Percentiles rank a stretch among this genome's conserved stretches.
Evolutionary conservation across 352 stramenopile genomes (phyloP).

Genomic region (Phytophthora cactorum): DNA sequence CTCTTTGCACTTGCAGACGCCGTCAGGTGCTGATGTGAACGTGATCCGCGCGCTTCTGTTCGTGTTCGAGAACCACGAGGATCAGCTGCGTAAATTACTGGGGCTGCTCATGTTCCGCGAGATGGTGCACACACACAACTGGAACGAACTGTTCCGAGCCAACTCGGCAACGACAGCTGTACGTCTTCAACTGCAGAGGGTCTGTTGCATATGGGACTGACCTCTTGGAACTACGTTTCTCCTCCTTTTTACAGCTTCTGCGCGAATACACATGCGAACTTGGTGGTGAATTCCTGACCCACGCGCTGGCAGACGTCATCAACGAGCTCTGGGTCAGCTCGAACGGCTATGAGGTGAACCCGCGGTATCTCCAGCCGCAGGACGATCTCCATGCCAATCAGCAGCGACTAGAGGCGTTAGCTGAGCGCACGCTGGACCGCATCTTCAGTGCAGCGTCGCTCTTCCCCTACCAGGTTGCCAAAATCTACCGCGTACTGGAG

Average conservation of each 20-base stretch:
- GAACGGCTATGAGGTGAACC: slow-evolving; percentile 75
- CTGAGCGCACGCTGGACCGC: slow-evolving; percentile 51
- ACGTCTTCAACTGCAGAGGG: slow-evolving; percentile 26
- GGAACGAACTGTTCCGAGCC: slow-evolving; percentile 85
- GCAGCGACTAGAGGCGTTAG: slow-evolving; percentile 54
- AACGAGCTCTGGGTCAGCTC: slow-evolving; percentile 53
- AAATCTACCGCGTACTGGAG: slow-evolving; percentile 79
- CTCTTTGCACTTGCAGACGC: slow-evolving; percentile 20
- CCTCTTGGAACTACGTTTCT: neutral
- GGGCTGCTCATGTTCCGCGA: slow-evolving; percentile 77
- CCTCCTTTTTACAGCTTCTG: slow-evolving; percentile 46
- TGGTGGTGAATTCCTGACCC: slow-evolving; percentile 68
- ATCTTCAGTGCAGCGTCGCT: slow-evolving; percentile 56
- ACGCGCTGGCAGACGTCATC: slow-evolving; percentile 58
- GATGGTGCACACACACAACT: slow-evolving; percentile 82
- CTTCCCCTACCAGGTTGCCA: slow-evolving; percentile 80
- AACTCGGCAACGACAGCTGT: slow-evolving; percentile 78
- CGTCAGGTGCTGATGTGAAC: slow-evolving; percentile 50
- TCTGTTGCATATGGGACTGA: slow-evolving; percentile 3
- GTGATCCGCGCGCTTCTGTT: slow-evolving; percentile 75
- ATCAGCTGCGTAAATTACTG: slow-evolving; percentile 73
- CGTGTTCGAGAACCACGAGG: slow-evolving; percentile 76
- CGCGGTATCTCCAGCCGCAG: slow-evolving; percentile 41
- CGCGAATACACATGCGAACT: slow-evolving; percentile 82
- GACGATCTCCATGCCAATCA: slow-evolving; percentile 64